Base-by-base conservation (phyloP, 2,329 filamentous ascomycete species). In the Neocucurbitaria cava region DNA sequence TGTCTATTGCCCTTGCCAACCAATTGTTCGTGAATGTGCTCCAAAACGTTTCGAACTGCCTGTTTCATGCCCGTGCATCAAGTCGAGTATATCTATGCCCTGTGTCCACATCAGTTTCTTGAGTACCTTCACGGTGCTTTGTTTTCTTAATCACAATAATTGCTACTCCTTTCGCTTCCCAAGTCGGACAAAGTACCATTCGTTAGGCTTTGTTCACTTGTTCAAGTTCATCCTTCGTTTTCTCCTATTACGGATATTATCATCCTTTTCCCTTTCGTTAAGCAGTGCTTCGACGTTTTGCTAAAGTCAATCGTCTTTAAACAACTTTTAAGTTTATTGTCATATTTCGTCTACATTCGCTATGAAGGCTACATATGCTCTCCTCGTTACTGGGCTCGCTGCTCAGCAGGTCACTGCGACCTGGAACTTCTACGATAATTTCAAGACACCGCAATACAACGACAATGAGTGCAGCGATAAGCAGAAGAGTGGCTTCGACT, bases 391-490 rank as follows among this genome's bases (percentile, higher is more conserved):
- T 63, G 78, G 80, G 59, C 70, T 82, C 41, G 74, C 71, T 59
- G 70, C 75, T 60, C 78, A 80, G 72, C 79, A 80, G 65, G 81
- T 66, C 33, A 56, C 77, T 61, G 70, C 78, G 42, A 81, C 68
- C 66, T 88, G 84, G 82, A 72, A 76, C 58, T 76, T 78, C 54
- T 76, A 80, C 59, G 79, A 81, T 50, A 68, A 76, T 56, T 96
- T 87, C 82, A 81, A 81, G 44, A 89, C 83, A 75, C 91, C 92
- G 11, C 78, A 79, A 54, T 92, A 90, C 82, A 86, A 84, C 70
- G 80, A 91, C 80, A 95, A 95, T 81, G 78, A 88, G 68, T 97
- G 94, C 78, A 86, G 84, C 54, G 74, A 83, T n/a, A 76, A 87
- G 62, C 90, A 96, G 79, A 77, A 83, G 59, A 63, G 69, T 20